Conservation (phyloP, 1,284 basidiomycete genomes). For the Microbotryum intermedium region DNA sequence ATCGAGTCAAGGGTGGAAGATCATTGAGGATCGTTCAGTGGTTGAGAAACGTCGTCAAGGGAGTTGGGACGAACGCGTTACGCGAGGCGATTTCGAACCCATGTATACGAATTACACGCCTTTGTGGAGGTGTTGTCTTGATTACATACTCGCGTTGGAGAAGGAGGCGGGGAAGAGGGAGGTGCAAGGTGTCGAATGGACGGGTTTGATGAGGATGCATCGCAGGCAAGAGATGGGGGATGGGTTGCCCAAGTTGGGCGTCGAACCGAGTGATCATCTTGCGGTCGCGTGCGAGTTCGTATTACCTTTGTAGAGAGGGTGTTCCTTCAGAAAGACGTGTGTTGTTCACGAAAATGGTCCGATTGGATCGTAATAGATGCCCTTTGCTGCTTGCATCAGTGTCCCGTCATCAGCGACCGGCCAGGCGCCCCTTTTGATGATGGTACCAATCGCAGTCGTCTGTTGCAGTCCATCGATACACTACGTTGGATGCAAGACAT, state of each 20-base stretch:
- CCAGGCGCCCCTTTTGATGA: background rate
- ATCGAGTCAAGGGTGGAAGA: conserved; percentile 13
- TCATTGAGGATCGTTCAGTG: conserved; percentile 2
- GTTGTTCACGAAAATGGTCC: background rate
- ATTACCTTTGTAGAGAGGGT: conserved; percentile 1
- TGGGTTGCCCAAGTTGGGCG: conserved; percentile 28
- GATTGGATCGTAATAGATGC: background rate
- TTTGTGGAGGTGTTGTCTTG: conserved; percentile 33
- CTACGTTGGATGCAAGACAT: too few relatives aligned
- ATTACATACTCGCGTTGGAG: background rate
- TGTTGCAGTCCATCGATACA: too few relatives aligned
- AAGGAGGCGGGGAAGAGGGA: background rate
- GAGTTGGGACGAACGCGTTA: conserved; percentile 9
- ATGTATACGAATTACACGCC: conserved; percentile 29
- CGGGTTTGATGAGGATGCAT: too few relatives aligned
- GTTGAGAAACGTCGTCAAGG: conserved; percentile 3
- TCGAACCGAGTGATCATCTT: conserved; percentile 31
- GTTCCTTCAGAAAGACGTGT: background rate
- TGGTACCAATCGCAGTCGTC: too few relatives aligned
- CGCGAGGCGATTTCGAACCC: conserved; percentile 24
- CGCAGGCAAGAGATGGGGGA: conserved; percentile 2
- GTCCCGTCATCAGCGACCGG: too few relatives aligned
- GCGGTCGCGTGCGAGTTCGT: conserved; percentile 28
- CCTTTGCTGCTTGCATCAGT: background rate
- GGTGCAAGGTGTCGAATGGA: background rate